Percentiles rank a stretch among this genome's conserved stretches.
Evolutionary conservation across 441 rosid species (phyloP).

Genomic region (Cnidoscolus chayamansa): DNA sequence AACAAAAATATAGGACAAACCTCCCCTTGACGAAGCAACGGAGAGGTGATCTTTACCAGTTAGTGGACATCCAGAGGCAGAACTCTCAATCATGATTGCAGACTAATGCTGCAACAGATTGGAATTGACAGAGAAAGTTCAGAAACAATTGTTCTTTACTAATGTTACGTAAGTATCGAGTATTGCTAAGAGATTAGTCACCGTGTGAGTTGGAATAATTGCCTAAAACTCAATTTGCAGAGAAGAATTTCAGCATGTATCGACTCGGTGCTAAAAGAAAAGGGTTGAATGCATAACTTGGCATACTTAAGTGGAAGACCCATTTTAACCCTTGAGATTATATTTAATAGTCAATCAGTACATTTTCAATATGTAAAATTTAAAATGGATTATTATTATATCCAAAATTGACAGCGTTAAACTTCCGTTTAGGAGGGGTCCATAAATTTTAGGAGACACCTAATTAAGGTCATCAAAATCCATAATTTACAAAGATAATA

Average conservation of each 20-base stretch:
- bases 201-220: background rate
- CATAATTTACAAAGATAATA: too few species aligned
- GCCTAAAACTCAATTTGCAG: background rate
- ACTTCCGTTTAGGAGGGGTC: too few species aligned
- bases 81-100: constrained; percentile 20
- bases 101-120: background rate
- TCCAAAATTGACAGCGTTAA: too few species aligned
- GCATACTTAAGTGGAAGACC: too few species aligned
- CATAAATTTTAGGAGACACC: too few species aligned
- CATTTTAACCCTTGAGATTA: too few species aligned
- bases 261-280: background rate
- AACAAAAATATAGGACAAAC: constrained; percentile 44
- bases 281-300: background rate
- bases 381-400: too few species aligned
- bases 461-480: too few species aligned
- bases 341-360: too few species aligned
- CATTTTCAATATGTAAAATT: too few species aligned
- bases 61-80: constrained; percentile 73
- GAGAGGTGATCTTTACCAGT: constrained; percentile 87
- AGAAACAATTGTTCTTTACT: background rate
- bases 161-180: background rate
- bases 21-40: constrained; percentile 75
- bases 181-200: background rate
- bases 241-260: background rate
- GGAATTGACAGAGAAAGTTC: background rate